Evolutionary conservation across 495 filamentous ascomycete genomes (phyloP), one percentile per base, ranked within the genome.

Genomic region (Penicillium daleae): DNA sequence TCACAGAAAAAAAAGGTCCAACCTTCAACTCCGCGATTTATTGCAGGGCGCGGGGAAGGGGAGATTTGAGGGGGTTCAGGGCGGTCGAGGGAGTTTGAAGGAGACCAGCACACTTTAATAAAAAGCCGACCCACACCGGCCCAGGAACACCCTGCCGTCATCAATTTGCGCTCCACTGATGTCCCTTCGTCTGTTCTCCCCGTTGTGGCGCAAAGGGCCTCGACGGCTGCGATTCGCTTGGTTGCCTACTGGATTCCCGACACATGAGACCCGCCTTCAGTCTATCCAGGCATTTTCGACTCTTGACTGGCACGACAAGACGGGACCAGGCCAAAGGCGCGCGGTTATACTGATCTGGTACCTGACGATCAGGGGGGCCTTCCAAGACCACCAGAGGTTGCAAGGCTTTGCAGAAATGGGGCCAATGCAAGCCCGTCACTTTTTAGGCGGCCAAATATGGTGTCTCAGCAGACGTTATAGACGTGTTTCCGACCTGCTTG

Each of bases 311-410:
- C 54, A 40, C 22, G 26, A 40, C 54, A 29, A n/a, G 33, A 40
- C 22, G 35, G 24, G 39, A 22, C 42, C 10, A 46, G 54, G 51
- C 29, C 12, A 35, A 60, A 60, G n/a, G 58, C 58, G 58, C 58
- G 58, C 58, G 58, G 56, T 31, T 58, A 62, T 56, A 6, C 19
- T 27, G 32, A 17, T 13, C 12, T 39, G 24, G 65, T 67, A 53
- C 65, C 65, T 67, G 65, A 67, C 65, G 65, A 67, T 67, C 65
- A 64, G 57, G 65, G 65, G 65, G 9, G 37, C 37, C 42, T 12
- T 9, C 42, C 21, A 46, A 46, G 24, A 12, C 27, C 5, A 10
- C 48, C 2, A 35, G 24, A 19, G 39, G 6, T 33, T 22, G 27
- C 54, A 40, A 46, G 35, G n/a, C n/a, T 22, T n/a, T 63, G 33